These are phyloP conservation scores for Limtongozyma cylindracea DNA, from an alignment of 805 yeast genomes.

Conservation along the genomic window DNA sequence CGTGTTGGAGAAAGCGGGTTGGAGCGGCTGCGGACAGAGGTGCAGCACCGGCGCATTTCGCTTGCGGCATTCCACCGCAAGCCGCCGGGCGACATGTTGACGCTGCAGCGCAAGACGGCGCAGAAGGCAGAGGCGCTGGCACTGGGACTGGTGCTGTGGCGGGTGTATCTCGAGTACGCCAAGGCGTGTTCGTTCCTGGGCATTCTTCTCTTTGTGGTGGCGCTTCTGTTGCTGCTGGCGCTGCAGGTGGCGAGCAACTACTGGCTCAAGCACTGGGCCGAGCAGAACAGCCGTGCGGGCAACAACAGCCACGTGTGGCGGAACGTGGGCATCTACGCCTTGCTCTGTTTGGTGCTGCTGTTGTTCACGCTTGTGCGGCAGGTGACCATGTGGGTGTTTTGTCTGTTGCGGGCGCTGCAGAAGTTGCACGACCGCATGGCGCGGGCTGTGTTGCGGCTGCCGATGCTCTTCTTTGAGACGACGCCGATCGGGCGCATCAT, in stretches of 20 bases:
- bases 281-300: constrained; percentile 15
- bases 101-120: constrained; percentile 2
- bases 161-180: constrained; percentile 26
- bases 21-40: too few relatives aligned
- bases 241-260: constrained; percentile 21
- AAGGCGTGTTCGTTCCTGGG: constrained; percentile 32
- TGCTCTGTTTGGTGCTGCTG: constrained; percentile 27
- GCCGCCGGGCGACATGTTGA: constrained; percentile 8
- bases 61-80: constrained; percentile 13
- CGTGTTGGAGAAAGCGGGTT: too few relatives aligned
- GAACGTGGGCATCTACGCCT: constrained; percentile 27
- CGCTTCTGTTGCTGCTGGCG: constrained; percentile 4
- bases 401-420: constrained; percentile 30
- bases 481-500: constrained; percentile 44
- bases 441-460: constrained; percentile 22
- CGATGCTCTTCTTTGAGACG: constrained; percentile 44
- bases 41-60: not conserved
- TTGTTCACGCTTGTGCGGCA: constrained; percentile 18
- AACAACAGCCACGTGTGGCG: constrained; percentile 14
- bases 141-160: constrained; percentile 29
- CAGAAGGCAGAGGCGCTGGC: constrained; percentile 14
- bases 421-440: constrained; percentile 33
- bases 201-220: constrained; percentile 8
- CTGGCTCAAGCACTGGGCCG: constrained; percentile 54
- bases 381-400: constrained; percentile 20